phyloP scores from a whole-genome alignment of 441 rosid species.

The Melastoma candidum region DNA sequence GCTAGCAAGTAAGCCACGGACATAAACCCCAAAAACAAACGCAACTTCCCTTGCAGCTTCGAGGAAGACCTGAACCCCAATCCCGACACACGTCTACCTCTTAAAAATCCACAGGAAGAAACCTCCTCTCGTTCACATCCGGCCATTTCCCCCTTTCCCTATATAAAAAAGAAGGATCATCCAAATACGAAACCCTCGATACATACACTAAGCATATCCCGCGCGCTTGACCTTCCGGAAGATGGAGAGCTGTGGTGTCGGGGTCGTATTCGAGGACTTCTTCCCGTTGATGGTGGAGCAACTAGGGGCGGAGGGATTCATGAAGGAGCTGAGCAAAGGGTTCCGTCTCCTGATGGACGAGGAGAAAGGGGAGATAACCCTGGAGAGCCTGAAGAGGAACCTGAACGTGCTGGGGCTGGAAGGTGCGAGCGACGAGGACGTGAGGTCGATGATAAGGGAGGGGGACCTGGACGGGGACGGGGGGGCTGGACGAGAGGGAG shows the following conservation, averaged over 20 bases:
- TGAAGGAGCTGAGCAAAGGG: conserved; percentile 17
- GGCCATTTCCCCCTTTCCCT: too few species aligned
- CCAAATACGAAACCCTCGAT: too few species aligned
- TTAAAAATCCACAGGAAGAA: too few species aligned
- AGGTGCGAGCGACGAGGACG: conserved; percentile 10
- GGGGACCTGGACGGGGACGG: conserved; percentile 16
- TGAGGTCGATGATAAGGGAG: conserved; percentile 10
- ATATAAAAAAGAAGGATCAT: too few species aligned
- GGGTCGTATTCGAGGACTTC: conserved; percentile 11
- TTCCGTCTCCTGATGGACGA: conserved; percentile 12
- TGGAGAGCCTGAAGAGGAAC: conserved; percentile 19
- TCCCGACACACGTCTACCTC: too few species aligned
- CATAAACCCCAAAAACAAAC: background rate
- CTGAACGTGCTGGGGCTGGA: conserved; percentile 8
- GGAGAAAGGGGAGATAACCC: conserved; percentile 14
- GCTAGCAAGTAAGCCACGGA: too few species aligned
- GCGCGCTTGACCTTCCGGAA: too few species aligned
- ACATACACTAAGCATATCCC: too few species aligned
- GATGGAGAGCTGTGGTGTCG: conserved; percentile 27
- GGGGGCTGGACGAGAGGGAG: conserved; percentile 15
- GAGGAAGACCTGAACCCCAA: conserved; percentile 23
- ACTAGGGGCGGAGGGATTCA: conserved; percentile 13
- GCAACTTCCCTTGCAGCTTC: conserved; percentile 45
- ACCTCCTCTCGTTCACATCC: too few species aligned
- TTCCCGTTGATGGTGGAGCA: conserved; percentile 17